Evolutionary conservation across 768 basidiomycete genomes (phyloP).

Genomic region (Serendipita sp.): DNA sequence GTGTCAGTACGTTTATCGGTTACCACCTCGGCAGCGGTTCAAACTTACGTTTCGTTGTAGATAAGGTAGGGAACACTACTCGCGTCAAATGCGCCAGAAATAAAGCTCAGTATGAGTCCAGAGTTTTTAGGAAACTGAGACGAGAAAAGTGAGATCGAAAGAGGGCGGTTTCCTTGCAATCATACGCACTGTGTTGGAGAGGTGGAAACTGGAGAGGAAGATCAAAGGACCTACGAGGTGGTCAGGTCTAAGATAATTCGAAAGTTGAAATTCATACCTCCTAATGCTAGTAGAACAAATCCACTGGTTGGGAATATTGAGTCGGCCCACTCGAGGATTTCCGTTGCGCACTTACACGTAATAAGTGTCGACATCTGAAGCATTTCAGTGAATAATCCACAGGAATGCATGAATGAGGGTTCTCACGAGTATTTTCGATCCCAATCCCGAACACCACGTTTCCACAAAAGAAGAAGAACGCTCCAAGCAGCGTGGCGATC

Average conservation of each 20-base stretch:
- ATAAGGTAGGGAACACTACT: constrained; percentile 22
- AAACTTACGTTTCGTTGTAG: constrained; percentile 18
- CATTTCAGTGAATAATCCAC: background rate
- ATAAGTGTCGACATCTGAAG: constrained; percentile 7
- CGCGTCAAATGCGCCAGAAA: constrained; percentile 26
- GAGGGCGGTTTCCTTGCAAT: background rate
- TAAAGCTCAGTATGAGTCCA: constrained; percentile 23
- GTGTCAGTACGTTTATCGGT: too few relatives aligned
- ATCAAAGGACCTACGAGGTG: constrained; percentile 19
- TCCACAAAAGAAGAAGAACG: constrained; percentile 19
- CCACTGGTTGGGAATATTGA: constrained; percentile 13
- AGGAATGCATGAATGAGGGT: background rate
- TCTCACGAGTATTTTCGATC: constrained; percentile 15
- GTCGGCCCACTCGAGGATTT: background rate
- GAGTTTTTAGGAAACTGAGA: constrained; percentile 21
- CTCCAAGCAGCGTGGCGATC: constrained; percentile 20
- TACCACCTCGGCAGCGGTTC: background rate
- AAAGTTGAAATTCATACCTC: constrained; percentile 11
- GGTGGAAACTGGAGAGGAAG: constrained; percentile 25
- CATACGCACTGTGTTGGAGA: constrained; percentile 20
- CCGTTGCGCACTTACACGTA: background rate
- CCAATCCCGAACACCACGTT: constrained; percentile 20
- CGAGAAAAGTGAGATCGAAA: background rate
- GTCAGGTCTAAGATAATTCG: background rate
- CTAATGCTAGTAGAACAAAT: constrained; percentile 22